These are phyloP conservation scores for Aspergillus fructus DNA, from an alignment of 2,329 filamentous ascomycete genomes.

Conservation along the genomic window DNA sequence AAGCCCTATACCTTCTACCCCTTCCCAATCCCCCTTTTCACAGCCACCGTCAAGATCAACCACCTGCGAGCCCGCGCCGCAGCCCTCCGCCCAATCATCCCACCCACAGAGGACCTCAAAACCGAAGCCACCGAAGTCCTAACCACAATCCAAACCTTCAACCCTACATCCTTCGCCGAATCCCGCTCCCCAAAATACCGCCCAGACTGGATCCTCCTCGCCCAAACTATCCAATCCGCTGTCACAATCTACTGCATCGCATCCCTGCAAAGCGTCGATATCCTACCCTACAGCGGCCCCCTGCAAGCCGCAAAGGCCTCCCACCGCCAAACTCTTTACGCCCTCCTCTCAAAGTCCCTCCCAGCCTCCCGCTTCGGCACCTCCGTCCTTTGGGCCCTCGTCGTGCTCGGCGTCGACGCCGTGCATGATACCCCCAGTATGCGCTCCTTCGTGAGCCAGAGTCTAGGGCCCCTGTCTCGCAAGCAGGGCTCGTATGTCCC, in stretches of 20 bases:
- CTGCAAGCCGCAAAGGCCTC: background rate
- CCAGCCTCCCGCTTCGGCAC: slow-evolving; percentile 16
- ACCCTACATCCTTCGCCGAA: background rate
- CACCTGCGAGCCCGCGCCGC: slow-evolving; percentile 29
- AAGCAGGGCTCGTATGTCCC: slow-evolving; percentile 31
- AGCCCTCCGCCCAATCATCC: background rate
- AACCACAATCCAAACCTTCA: background rate
- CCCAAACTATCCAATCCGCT: slow-evolving; percentile 31
- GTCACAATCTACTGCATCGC: slow-evolving; percentile 38
- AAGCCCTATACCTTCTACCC: slow-evolving; percentile 24
- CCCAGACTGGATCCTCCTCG: slow-evolving; percentile 22
- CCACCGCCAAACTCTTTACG: background rate
- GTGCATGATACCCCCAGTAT: slow-evolving; percentile 15
- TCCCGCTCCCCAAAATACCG: background rate
- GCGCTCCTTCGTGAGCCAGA: background rate
- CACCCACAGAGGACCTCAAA: background rate
- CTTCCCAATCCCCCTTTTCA: slow-evolving; percentile 34
- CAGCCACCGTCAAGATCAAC: slow-evolving; percentile 38
- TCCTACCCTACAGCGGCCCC: slow-evolving; percentile 20
- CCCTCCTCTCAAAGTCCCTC: slow-evolving; percentile 12
- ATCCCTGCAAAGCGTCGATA: slow-evolving; percentile 35
- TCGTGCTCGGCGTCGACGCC: slow-evolving; percentile 38
- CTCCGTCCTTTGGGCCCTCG: slow-evolving; percentile 37
- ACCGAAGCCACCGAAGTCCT: background rate
- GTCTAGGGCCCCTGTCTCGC: slow-evolving; percentile 13